Conservation (phyloP, 768 basidiomycete species). For the Calocera cornea region DNA sequence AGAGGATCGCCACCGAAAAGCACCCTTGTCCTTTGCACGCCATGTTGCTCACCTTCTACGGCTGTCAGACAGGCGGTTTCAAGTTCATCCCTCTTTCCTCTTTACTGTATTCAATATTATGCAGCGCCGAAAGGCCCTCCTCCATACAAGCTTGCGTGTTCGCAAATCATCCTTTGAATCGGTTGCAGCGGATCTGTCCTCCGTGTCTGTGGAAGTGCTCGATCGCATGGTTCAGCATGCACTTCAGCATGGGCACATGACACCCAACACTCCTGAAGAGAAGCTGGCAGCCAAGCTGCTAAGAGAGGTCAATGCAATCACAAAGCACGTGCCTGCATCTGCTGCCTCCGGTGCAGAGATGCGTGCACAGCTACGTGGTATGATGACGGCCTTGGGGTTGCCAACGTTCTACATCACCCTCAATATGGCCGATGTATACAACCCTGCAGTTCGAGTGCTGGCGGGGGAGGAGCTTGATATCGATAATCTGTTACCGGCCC, state of each 20-base stretch:
- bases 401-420: slow-evolving; percentile 34
- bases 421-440: slow-evolving; percentile 33
- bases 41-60: slow-evolving; percentile 27
- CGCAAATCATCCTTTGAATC: slow-evolving; percentile 18
- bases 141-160: slow-evolving; percentile 26
- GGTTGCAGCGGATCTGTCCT: slow-evolving; percentile 20
- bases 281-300: slow-evolving; percentile 19
- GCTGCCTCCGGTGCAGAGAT: slow-evolving; percentile 19
- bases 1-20: slow-evolving; percentile 21
- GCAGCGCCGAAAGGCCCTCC: slow-evolving; percentile 23
- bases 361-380: slow-evolving; percentile 28
- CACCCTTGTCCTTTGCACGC: slow-evolving; percentile 20
- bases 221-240: slow-evolving; percentile 18
- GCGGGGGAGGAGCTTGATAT: slow-evolving; percentile 28
- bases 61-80: slow-evolving; percentile 25
- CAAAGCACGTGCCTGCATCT: slow-evolving; percentile 20
- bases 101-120: slow-evolving; percentile 34
- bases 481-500: slow-evolving; percentile 20
- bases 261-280: slow-evolving; percentile 21
- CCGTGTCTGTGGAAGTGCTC: slow-evolving; percentile 19
- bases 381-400: slow-evolving; percentile 26
- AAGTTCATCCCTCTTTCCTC: slow-evolving; percentile 29
- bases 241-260: slow-evolving; percentile 13
- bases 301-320: slow-evolving; percentile 17
- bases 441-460: slow-evolving; percentile 31